A percentile compares a stretch with the other conserved stretches of the same genome.
phyloP scores from a whole-genome alignment of 106 monocot genomes.

The Dioscorea zingiberensis region DNA sequence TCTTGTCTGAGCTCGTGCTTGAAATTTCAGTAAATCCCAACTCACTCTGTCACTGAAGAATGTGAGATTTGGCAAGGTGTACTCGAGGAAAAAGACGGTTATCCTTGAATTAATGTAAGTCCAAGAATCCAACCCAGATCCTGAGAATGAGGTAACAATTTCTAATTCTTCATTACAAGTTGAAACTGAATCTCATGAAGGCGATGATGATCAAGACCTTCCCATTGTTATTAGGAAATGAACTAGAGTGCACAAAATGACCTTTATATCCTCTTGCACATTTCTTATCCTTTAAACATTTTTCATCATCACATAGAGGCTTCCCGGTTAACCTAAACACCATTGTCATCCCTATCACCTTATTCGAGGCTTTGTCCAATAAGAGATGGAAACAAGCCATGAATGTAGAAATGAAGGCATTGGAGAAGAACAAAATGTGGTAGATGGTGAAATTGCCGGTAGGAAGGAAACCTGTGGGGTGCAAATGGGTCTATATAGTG shows the following conservation, averaged over 20 bases:
- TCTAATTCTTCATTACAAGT: neutral
- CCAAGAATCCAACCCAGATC: neutral
- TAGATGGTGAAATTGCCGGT: neutral
- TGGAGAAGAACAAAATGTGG: slow-evolving; percentile 1
- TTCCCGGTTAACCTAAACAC: no score
- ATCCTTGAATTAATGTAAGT: neutral
- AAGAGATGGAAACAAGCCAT: no score
- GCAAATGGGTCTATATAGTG: neutral
- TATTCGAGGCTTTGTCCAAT: no score
- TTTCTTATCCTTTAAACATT: neutral
- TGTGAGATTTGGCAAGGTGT: neutral
- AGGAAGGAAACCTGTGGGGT: neutral
- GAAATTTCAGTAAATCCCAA: no score
- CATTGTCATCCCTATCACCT: no score
- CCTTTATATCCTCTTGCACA: neutral
- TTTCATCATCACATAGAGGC: no score
- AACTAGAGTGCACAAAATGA: neutral
- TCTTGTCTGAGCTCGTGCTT: no score
- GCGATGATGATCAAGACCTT: neutral
- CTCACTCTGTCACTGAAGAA: no score
- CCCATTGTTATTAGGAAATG: slow-evolving; percentile 13
- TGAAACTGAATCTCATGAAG: neutral
- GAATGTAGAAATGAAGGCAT: no score
- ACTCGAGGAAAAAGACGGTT: neutral
- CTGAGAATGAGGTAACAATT: slow-evolving; percentile 6